Base-by-base conservation (phyloP, 345 rosid species). In the Salix koriyanagi region DNA sequence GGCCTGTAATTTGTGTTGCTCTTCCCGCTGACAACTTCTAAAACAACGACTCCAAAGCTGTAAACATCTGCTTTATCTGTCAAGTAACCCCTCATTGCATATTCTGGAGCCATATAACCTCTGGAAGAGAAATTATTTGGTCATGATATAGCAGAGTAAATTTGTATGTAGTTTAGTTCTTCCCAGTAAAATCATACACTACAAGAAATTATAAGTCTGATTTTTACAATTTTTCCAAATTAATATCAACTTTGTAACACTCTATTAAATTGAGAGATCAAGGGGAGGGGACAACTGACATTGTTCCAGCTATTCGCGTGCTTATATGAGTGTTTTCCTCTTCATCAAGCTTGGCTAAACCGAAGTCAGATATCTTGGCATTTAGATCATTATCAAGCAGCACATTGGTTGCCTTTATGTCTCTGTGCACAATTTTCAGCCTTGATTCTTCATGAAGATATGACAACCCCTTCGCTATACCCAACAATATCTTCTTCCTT, bases 31-130 rank as follows among this genome's bases (percentile, higher is more conserved):
- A 94, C 92, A 54, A 92, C 85, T 86, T 94, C 98, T 71, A 94
- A 76, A 34, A 86, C 82, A 60, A 92, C 97, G 19, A 92, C 86
- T 58, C 98, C 98, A 4, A 94, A 94, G 77, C 98, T 94, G 77
- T 94, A 94, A 5, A 94, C 94, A 76, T 94, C 97, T 1, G 96
- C 96, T 58, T 94, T 94, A 79, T 92, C 97, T 2, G 98, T 94
- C 89, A 94, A 87, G 88, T 94, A 92, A 70, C 98, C 98, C 78
- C 96, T 91, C 98, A 92, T 91, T 73, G 98, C 98, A 79, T 94
- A 92, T 83, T 94, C 98, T 2, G 98, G 98, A 75, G 98, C 98
- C 97, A 94, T 94, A 81, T 92, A 94, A 52, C 98, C 98, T 87
- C 98, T 91, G 78, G 25, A 65, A 16, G 41, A 54, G 73, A 44